Base-by-base conservation (phyloP, 2,329 filamentous ascomycete genomes). In the Xylaria sp. region DNA sequence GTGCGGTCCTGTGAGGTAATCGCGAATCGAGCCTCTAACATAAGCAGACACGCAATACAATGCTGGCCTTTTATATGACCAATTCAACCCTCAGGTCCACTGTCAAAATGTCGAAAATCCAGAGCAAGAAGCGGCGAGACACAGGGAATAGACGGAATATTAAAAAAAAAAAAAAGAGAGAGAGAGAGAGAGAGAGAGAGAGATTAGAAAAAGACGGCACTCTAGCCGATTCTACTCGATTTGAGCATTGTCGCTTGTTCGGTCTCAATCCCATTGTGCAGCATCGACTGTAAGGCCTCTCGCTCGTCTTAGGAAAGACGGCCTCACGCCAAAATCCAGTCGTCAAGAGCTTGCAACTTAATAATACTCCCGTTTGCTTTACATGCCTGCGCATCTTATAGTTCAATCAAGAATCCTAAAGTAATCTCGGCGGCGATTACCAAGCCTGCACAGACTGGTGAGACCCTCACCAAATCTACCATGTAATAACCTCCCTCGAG, bases 1-100 rank as follows among this genome's bases (percentile, higher is more conserved):
- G 73, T 72, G 71, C 69, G 65, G 51, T 69, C 71, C 66, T 68
- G 66, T 70, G 20, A 51, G 56, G 23, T 3, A 60, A 57, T 66
- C 59, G 56, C 57, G 23, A 66, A 74, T 74, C 72, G 72, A 61
- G 54, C 58, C 39, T 63, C 46, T 63, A 54, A 60, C 55, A 63
- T 51, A 48, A 15, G 20, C 52, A 51, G 46, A 44, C 23, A 10
- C 55, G 59, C 54, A 6, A 61, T 46, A 60, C 56, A 57, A 51
- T 46, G 48, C 20, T 23, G 44, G 59, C 55, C 61, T 58, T 46
- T 60, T 55, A 57, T 62, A 63, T 58, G 20, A 34, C 60, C 25
- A 61, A 62, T 32, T 57, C 62, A 67, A 71, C 54, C 55, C 59
- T 41, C 25, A 13, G 28, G 41, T 28, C 13, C 2, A 48, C 44